Base-by-base conservation (phyloP, 2,329 filamentous ascomycete species). In the Claviceps quebecensis region DNA sequence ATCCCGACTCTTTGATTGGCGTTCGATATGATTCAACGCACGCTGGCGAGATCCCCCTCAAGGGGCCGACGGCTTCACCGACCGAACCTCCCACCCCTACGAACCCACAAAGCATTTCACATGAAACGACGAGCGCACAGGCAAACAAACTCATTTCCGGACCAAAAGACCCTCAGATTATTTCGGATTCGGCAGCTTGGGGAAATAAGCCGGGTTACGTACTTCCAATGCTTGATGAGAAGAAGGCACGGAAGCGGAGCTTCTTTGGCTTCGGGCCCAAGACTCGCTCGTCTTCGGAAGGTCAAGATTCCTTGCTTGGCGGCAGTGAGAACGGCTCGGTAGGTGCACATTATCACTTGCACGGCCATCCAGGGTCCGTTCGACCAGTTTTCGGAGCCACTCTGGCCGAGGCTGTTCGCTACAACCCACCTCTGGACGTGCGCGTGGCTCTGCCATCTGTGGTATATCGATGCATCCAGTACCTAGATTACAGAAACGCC, bases 381-480 rank as follows among this genome's bases (percentile, higher is more conserved):
- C 76, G 82, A 39, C 79, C 85, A 52, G 86, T 88, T 3, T 98
- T 98, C 64, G 93, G 93, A 2, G 84, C 87, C 36, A 80, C 87
- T 5, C 71, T 98, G 49, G 81, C 81, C 8, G 91, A 97, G 61
- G 93, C 93, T 26, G 90, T 95, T 7, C 81, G 86, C 54, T 86
- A 79, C 63, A 90, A 86, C 59, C 76, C 81, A 13, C 90, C 89
- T 0, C 68, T 73, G 13, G 86, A 88, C 52, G 74, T 87, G 45
- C 78, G 81, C 54, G 81, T 88, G 6, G 83, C 86, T 29, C 72
- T 98, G 29, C 93, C 93, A 1, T 87, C 91, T 6, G 93, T 98
- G 2, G 87, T 97, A 8, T 98, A 94, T 69, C 84, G 93, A 52
- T 96, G 89, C 63, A 86, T 98, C 55, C 87, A 97, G 65, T 98